Percentiles rank a stretch among this genome's conserved stretches.
Evolutionary conservation across 2,329 filamentous ascomycete genomes (phyloP).

Genomic region (Pseudogymnoascus sp.): DNA sequence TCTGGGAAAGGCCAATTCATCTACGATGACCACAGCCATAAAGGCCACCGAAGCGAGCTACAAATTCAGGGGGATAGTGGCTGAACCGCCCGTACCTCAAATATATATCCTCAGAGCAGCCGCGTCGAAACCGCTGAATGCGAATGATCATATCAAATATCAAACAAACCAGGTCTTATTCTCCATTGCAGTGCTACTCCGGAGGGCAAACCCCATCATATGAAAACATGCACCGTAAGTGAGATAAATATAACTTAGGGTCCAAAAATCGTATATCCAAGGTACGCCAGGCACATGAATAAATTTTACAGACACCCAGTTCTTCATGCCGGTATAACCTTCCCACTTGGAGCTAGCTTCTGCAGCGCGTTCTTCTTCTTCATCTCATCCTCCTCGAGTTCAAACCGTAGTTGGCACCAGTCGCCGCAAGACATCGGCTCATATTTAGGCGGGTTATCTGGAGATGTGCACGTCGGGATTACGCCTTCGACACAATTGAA

Average conservation of each 20-base stretch:
- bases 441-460: conserved; percentile 39
- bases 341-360: conserved; percentile 22
- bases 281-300: background rate
- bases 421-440: conserved; percentile 44
- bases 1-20: background rate
- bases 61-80: background rate
- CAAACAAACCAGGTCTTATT: background rate
- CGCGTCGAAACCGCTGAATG: background rate
- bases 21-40: background rate
- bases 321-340: conserved; percentile 18
- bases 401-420: conserved; percentile 28
- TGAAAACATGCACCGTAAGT: background rate
- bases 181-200: background rate
- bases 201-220: background rate
- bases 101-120: background rate
- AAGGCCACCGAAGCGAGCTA: background rate
- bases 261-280: background rate
- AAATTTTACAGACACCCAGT: background rate
- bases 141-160: background rate
- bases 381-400: conserved; percentile 21
- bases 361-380: conserved; percentile 16
- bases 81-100: background rate
- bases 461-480: conserved; percentile 38
- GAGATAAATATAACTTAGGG: background rate
- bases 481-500: conserved; percentile 42